A percentile compares a stretch with the other conserved stretches of the same genome.
phyloP scores from a whole-genome alignment of 805 yeast genomes.

The Zygoascus biomembranicola region DNA sequence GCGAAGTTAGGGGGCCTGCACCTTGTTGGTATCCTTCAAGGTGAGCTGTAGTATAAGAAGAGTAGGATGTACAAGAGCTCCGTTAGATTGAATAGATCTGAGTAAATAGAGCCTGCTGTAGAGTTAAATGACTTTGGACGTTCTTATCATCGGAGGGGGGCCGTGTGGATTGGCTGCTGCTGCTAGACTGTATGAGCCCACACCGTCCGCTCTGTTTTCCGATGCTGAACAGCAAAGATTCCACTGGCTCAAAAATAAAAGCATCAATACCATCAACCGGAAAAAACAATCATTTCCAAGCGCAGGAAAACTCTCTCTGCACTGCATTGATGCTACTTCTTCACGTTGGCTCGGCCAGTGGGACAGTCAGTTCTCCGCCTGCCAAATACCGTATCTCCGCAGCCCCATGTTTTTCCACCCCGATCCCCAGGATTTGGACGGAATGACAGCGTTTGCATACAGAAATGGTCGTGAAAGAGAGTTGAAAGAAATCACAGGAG shows the following conservation, averaged over 20 bases:
- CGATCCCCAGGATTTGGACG: constrained; percentile 39
- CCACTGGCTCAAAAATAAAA: constrained; percentile 33
- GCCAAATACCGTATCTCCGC: constrained; percentile 36
- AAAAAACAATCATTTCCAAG: background rate
- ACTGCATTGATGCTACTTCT: constrained; percentile 31
- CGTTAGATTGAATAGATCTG: too few relatives aligned
- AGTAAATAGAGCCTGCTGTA: too few relatives aligned
- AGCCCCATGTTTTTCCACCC: constrained; percentile 44
- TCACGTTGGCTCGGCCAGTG: constrained; percentile 36
- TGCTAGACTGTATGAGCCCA: constrained; percentile 35
- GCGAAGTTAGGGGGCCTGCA: background rate
- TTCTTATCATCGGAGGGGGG: constrained; percentile 39
- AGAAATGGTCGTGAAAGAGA: constrained; percentile 28
- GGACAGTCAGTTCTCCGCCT: constrained; percentile 36
- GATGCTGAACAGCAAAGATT: constrained; percentile 41
- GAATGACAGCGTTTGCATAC: constrained; percentile 35
- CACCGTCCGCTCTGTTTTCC: constrained; percentile 37
- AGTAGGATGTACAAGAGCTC: background rate
- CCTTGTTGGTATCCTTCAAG: background rate
- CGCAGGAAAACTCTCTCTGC: constrained; percentile 21
- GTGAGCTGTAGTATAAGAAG: background rate
- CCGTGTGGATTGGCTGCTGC: constrained; percentile 38
- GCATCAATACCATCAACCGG: background rate
- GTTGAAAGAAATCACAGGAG: constrained; percentile 34
- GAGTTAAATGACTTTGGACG: constrained; percentile 21